These are phyloP conservation scores for Linum tenue DNA, from an alignment of 345 rosid genomes.

Conservation along the genomic window DNA sequence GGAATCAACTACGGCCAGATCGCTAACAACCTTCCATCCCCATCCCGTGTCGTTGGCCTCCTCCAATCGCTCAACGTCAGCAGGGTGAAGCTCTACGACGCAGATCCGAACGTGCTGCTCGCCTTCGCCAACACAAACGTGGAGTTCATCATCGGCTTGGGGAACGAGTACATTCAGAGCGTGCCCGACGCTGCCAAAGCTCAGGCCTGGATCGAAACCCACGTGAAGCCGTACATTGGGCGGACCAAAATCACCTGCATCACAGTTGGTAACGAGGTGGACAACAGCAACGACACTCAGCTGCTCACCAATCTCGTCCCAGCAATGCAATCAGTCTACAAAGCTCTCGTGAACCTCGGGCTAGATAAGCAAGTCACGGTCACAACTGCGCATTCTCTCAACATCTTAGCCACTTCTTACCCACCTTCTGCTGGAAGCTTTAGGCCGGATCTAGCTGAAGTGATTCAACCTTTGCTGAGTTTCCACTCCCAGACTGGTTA, in stretches of 20 bases:
- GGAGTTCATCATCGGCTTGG: slow-evolving; percentile 71
- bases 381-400: slow-evolving; percentile 62
- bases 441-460: slow-evolving; percentile 38
- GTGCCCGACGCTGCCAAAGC: slow-evolving; percentile 60
- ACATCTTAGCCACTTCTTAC: slow-evolving; percentile 42
- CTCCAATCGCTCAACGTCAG: slow-evolving; percentile 60
- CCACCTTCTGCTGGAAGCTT: slow-evolving; percentile 80
- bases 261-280: slow-evolving; percentile 73
- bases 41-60: slow-evolving; percentile 45
- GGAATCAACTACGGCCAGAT: slow-evolving; percentile 95
- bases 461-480: slow-evolving; percentile 45
- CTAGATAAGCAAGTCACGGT: slow-evolving; percentile 61
- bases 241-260: slow-evolving; percentile 57
- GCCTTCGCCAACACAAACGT: slow-evolving; percentile 64
- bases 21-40: slow-evolving; percentile 84
- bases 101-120: slow-evolving; percentile 67
- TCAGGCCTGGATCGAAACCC: slow-evolving; percentile 56
- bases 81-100: slow-evolving; percentile 72
- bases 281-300: slow-evolving; percentile 30
- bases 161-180: slow-evolving; percentile 46
- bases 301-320: slow-evolving; percentile 46
- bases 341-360: slow-evolving; percentile 42
- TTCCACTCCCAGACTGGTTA: slow-evolving; percentile 57
- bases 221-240: slow-evolving; percentile 51
- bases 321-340: slow-evolving; percentile 63